Evolutionary conservation across 2,329 filamentous ascomycete genomes (phyloP), one percentile per base, ranked within the genome.

Genomic region (Peltaster fructicola): DNA sequence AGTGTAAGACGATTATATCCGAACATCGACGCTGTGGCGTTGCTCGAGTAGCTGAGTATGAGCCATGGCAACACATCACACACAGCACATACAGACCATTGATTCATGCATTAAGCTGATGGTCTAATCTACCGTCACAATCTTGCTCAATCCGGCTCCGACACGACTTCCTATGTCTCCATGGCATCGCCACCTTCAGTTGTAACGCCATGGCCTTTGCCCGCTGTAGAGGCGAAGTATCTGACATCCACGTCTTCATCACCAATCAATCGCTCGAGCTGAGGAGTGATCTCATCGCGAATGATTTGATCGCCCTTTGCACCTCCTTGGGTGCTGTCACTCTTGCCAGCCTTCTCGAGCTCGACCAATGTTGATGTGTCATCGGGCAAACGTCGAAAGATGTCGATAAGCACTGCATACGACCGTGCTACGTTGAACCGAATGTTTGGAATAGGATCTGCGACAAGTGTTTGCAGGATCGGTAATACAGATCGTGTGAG

Each of bases 351-450:
- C 61, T 91, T 88, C 54, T 93, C 81, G 31, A 90, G 55, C 25
- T 80, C 72, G 48, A 76, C 71, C 34, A 95, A 63, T 8, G 85
- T 95, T 17, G 38, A 33, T 19, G 34, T 41, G 46, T 88, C 66
- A 27, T 84, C 78, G 3, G 88, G 85, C 28, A 98, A 65, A 40
- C 81, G 77, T 54, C 85, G 82, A 45, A 98, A 65, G n/a, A 84
- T 82, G 40, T 78, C 73, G 44, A 95, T 82, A 30, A 98, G 61
- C 25, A 88, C 74, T 12, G 73, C 71, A 48, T 95, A 98, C 22
- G 88, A 95, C 62, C 98, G 98, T 41, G 88, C 88, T 23, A 98
- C 88, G 53, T 98, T 98, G 68, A 98, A 98, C 25, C 88, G 81
- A 50, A 98, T 98, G 58, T 98, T 98, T 39, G 88, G 88, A 35